Evolutionary conservation across 2,329 filamentous ascomycete genomes (phyloP).

Genomic region (Hypoxylon sp.): DNA sequence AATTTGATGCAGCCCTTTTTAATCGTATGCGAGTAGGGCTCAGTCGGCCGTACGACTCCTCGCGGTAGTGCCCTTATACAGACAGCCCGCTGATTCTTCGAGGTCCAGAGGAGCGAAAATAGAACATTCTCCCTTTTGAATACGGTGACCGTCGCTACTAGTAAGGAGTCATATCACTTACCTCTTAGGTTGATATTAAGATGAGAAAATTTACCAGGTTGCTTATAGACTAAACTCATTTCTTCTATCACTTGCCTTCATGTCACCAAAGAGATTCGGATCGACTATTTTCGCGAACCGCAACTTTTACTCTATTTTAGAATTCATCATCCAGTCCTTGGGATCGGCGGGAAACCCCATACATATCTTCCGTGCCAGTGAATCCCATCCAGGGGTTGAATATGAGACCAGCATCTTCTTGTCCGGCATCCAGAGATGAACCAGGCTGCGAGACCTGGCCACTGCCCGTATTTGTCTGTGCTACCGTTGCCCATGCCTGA

Average conservation of each 20-base stretch:
- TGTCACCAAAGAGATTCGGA: neutral
- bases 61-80: neutral
- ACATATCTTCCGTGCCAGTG: slow-evolving; percentile 48
- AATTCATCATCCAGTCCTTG: slow-evolving; percentile 47
- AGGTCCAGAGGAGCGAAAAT: too few relatives aligned
- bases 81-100: neutral
- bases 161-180: neutral
- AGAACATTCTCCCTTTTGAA: neutral
- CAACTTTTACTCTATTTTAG: slow-evolving; percentile 23
- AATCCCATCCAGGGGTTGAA: slow-evolving; percentile 54
- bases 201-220: neutral
- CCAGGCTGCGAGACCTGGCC: slow-evolving; percentile 24
- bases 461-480: neutral
- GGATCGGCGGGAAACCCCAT: slow-evolving; percentile 39
- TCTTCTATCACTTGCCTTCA: neutral
- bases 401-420: slow-evolving; percentile 49
- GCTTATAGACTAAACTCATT: neutral
- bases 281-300: neutral
- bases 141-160: neutral
- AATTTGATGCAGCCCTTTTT: neutral
- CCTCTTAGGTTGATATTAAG: neutral
- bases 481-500: slow-evolving; percentile 18
- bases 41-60: neutral
- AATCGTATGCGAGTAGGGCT: neutral
- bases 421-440: slow-evolving; percentile 43